Conservation (phyloP, 805 yeast genomes). For the Candida succiphila region DNA sequence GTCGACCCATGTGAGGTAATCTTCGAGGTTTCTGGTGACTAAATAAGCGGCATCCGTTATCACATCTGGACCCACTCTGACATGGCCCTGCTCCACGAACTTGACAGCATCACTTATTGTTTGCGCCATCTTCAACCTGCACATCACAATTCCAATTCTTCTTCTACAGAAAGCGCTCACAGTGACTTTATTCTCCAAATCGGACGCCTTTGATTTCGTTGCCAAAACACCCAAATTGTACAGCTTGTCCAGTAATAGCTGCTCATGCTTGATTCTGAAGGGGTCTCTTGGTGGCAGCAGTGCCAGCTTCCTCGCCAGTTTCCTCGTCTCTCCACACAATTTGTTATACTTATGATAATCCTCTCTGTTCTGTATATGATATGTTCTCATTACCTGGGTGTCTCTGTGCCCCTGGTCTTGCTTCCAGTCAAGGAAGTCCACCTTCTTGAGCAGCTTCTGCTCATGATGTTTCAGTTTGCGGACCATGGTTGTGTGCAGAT, state of each 20-base stretch:
- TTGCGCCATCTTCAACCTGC: conserved; percentile 88
- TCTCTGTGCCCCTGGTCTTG: conserved; percentile 94
- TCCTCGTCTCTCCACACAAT: conserved; percentile 85
- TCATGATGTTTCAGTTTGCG: conserved; percentile 91
- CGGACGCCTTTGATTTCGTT: conserved; percentile 83
- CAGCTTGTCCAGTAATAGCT: conserved; percentile 75
- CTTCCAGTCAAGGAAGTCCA: conserved; percentile 96
- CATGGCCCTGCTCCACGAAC: conserved; percentile 94
- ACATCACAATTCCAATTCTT: conserved; percentile 90
- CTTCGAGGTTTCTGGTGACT: conserved; percentile 91
- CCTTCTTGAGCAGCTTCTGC: conserved; percentile 87
- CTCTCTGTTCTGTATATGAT: conserved; percentile 89
- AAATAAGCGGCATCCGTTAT: conserved; percentile 93
- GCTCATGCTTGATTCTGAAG: conserved; percentile 80
- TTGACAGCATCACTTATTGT: conserved; percentile 81
- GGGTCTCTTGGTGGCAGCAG: conserved; percentile 83
- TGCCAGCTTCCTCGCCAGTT: conserved; percentile 78
- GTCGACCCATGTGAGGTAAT: conserved; percentile 97
- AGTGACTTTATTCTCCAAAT: conserved; percentile 81
- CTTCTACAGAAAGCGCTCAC: conserved; percentile 91
- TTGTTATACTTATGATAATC: conserved; percentile 92
- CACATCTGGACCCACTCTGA: conserved; percentile 92
- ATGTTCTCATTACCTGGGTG: conserved; percentile 91
- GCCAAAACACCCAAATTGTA: conserved; percentile 83
- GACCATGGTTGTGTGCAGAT: no score